A percentile compares a stretch with the other conserved stretches of the same genome.
Evolutionary conservation across 2,329 filamentous ascomycete species (phyloP).

Genomic region (Amesomyces nigricolor): DNA sequence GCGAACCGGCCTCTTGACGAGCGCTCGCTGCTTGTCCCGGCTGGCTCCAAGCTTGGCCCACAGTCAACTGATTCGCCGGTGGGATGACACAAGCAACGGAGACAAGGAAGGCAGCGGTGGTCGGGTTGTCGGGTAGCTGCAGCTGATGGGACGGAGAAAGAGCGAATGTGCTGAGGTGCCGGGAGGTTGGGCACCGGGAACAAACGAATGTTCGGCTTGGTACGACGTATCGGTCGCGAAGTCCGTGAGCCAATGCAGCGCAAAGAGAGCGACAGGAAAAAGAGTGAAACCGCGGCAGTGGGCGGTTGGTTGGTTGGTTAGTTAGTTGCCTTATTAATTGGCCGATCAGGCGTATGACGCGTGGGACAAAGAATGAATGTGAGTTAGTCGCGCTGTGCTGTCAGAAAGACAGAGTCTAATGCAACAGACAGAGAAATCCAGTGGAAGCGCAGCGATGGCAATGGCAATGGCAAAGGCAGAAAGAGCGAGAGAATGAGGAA

Average conservation of each 20-base stretch:
- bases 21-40: constrained; percentile 2
- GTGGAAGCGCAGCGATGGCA: no score
- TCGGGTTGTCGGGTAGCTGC: constrained; percentile 9
- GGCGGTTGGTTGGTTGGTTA: neutral
- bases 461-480: neutral
- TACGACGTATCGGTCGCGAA: neutral
- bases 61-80: constrained; percentile 15
- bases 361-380: constrained; percentile 6
- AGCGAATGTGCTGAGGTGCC: constrained; percentile 1
- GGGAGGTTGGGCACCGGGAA: constrained; percentile 9
- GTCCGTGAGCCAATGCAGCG: constrained; percentile 1
- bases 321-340: neutral
- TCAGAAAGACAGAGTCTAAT: neutral
- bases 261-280: constrained; percentile 7
- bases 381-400: neutral
- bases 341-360: neutral
- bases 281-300: neutral
- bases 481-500: neutral
- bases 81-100: constrained; percentile 5
- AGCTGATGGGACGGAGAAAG: constrained; percentile 6
- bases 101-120: constrained; percentile 2
- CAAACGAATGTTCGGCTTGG: neutral
- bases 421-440: neutral
- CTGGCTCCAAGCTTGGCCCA: constrained; percentile 10
- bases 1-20: constrained; percentile 5